Base-by-base conservation (phyloP, 148 eudicot genomes). In the Selenicereus undatus region DNA sequence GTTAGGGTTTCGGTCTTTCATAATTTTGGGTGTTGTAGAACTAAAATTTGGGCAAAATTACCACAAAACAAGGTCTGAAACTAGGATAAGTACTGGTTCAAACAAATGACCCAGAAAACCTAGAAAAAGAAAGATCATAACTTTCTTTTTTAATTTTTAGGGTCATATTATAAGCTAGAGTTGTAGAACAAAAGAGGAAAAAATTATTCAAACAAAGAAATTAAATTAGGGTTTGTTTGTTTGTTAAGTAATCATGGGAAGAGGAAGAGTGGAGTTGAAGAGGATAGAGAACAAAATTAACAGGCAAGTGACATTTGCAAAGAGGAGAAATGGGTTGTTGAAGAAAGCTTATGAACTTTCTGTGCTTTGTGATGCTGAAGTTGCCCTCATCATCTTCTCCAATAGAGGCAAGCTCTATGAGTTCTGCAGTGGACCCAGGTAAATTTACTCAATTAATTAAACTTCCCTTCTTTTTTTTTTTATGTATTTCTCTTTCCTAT, bases 211-310 rank as follows among this genome's bases (percentile, higher is more conserved):
- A 42, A 45, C 11, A 39, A 42, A 13, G 27, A 11, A 70, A 68
- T 13, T 22, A 12, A 72, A 76, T n/a, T 11, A 32, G 62, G 73
- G n/a, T 64, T 16, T 14, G 62, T 56, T 62, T 6, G 24, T 6
- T 39, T 39, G 8, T 4, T 39, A 4, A 24, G 1, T 24, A 78
- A 45, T 51, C 22, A 85, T 91, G 94, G 94, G 94, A 1, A 91
- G 92, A 81, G 92, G 94, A 79, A 91, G 94, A 80, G 94, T 91
- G 8, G 93, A 89, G 79, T 52, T 91, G 85, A 91, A 91, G 88
- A 91, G 91, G 89, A 91, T 91, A 89, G 94, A 91, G 83, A 91
- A 91, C 86, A 91, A 91, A 76, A 91, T 88, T 84, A 90, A 90
- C 79, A 82, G 93, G 54, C 93, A 90, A 39, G 93, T 90, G 10